phyloP scores from a whole-genome alignment of 2,329 filamentous ascomycete species.

The Penicillium nordicum region DNA sequence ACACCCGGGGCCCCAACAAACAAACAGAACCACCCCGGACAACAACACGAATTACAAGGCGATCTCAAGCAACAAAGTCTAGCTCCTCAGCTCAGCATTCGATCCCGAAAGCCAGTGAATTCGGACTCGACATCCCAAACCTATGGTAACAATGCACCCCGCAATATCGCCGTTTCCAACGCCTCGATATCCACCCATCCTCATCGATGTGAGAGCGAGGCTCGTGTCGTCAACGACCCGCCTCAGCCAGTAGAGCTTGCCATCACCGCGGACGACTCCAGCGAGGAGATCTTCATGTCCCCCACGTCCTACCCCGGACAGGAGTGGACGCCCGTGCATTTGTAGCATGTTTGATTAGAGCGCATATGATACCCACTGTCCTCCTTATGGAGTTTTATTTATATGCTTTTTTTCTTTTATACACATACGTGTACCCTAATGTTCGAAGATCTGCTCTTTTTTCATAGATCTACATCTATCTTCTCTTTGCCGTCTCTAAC shows the following conservation, averaged over 20 bases:
- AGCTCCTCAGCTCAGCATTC: conserved; percentile 2
- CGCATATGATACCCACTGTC: neutral
- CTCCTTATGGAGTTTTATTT: neutral
- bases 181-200: conserved; percentile 15
- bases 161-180: conserved; percentile 8
- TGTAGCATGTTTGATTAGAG: conserved; percentile 2
- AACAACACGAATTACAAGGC: neutral
- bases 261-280: conserved; percentile 35
- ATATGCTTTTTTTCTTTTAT: neutral
- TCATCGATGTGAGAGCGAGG: conserved; percentile 19
- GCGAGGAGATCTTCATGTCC: conserved; percentile 48
- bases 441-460: neutral
- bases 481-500: neutral
- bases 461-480: neutral
- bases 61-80: neutral
- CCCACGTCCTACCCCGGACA: conserved; percentile 50
- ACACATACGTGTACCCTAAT: neutral
- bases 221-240: conserved; percentile 21
- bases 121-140: neutral
- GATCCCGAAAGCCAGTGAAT: conserved; percentile 10
- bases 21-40: neutral
- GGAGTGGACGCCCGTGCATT: conserved; percentile 42
- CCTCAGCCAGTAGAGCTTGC: conserved; percentile 35
- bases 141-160: neutral
- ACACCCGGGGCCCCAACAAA: neutral